Evolutionary conservation across 2,329 filamentous ascomycete species (phyloP).

Genomic region (Epichloe hybrida): DNA sequence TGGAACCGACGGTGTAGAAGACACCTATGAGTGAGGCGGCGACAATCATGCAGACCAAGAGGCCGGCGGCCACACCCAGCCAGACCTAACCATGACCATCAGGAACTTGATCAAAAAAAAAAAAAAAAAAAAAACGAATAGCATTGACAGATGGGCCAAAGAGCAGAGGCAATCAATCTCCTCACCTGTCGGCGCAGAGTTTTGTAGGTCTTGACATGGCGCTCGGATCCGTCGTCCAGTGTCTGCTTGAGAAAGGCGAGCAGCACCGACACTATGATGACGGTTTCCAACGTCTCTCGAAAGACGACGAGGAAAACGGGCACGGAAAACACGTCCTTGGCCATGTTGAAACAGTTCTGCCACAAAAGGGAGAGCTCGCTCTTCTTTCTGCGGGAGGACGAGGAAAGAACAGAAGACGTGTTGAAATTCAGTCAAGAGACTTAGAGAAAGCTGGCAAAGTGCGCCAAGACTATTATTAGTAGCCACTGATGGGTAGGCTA

Average conservation of each 20-base stretch:
- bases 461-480: too few relatives aligned
- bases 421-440: neutral
- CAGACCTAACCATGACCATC: conserved; percentile 26
- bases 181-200: conserved; percentile 50
- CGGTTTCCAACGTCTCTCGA: conserved; percentile 70
- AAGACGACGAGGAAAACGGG: conserved; percentile 87
- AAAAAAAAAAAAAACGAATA: too few relatives aligned
- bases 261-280: conserved; percentile 76
- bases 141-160: accelerated
- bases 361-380: neutral
- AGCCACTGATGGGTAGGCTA: too few relatives aligned
- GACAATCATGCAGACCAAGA: conserved; percentile 51
- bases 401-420: neutral
- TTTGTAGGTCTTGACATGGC: conserved; percentile 52
- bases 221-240: conserved; percentile 47
- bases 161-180: too few relatives aligned
- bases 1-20: conserved; percentile 53
- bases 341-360: conserved; percentile 27
- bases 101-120: too few relatives aligned
- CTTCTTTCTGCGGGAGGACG: neutral
- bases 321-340: conserved; percentile 59
- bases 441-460: too few relatives aligned
- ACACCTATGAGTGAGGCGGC: conserved; percentile 57
- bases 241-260: conserved; percentile 77
- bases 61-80: conserved; percentile 48